Percentiles rank a stretch among this genome's conserved stretches.
Conservation (phyloP, 495 filamentous ascomycete species). For the Lophiotrema nucula region DNA sequence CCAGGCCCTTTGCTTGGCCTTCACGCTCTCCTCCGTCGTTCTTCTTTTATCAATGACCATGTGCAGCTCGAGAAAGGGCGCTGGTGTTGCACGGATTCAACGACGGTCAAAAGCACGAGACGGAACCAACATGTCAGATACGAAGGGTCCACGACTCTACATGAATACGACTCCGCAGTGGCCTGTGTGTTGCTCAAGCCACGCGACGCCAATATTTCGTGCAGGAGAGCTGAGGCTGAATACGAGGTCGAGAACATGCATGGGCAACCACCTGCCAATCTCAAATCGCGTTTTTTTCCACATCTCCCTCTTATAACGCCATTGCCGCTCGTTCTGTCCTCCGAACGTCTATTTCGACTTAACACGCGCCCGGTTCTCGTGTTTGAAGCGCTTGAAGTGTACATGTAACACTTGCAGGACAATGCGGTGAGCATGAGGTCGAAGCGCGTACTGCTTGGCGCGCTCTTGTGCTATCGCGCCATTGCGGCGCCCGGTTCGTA, state of each 20-base stretch:
- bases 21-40: neutral
- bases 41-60: neutral
- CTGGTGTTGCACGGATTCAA: neutral
- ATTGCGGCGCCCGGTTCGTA: slow-evolving; percentile 14
- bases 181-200: slow-evolving; percentile 4
- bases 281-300: slow-evolving; percentile 1
- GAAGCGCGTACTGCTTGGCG: slow-evolving; percentile 8
- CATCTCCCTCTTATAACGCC: slow-evolving; percentile 16
- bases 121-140: neutral
- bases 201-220: slow-evolving; percentile 18
- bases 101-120: no score
- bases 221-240: slow-evolving; percentile 23
- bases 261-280: slow-evolving; percentile 23
- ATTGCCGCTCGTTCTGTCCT: slow-evolving; percentile 5
- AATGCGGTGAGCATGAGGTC: neutral
- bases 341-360: slow-evolving; percentile 14
- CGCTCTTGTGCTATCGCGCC: neutral
- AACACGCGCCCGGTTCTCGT: slow-evolving; percentile 6
- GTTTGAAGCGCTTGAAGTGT: no score
- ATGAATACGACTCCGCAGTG: neutral
- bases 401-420: neutral
- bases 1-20: neutral
- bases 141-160: neutral
- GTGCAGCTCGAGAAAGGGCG: neutral
- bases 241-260: slow-evolving; percentile 10